phyloP scores from a whole-genome alignment of 371 early-diverging fungal species.

The Mortierella sp. region DNA sequence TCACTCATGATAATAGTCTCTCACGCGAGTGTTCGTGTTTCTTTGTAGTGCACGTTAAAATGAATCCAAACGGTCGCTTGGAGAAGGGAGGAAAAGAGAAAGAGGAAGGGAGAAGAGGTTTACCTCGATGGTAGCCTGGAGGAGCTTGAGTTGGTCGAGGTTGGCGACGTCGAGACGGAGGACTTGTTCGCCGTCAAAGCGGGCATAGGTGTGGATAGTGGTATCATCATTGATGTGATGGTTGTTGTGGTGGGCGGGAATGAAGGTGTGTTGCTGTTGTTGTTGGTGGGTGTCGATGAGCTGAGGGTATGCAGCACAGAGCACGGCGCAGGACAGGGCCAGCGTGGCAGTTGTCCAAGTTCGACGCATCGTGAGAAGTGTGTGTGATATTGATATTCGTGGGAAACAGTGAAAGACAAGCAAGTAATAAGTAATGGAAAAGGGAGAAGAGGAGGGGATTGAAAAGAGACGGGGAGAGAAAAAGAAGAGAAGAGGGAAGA shows the following conservation, averaged over 20 bases:
- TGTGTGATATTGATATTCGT: neutral
- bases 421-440: no score
- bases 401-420: neutral
- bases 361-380: constrained; percentile 17
- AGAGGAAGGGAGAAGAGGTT: neutral
- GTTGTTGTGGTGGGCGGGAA: constrained; percentile 2
- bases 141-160: constrained; percentile 29
- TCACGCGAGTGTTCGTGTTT: neutral
- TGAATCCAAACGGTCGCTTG: neutral
- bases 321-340: constrained; percentile 33
- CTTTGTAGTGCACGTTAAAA: neutral
- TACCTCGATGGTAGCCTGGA: constrained; percentile 45
- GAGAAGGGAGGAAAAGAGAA: neutral
- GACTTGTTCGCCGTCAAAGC: constrained; percentile 46
- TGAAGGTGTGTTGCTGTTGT: constrained; percentile 21
- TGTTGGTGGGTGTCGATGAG: constrained; percentile 16
- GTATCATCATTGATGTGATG: constrained; percentile 5
- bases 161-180: constrained; percentile 42
- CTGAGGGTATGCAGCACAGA: constrained; percentile 28
- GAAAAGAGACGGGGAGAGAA: neutral
- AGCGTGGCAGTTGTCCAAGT: constrained; percentile 26
- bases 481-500: neutral
- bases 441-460: neutral
- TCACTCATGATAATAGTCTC: neutral
- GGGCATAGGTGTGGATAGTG: constrained; percentile 27